These are phyloP conservation scores for Trichoderma simmonsii DNA, from an alignment of 2,329 filamentous ascomycete genomes.

Conservation along the genomic window DNA sequence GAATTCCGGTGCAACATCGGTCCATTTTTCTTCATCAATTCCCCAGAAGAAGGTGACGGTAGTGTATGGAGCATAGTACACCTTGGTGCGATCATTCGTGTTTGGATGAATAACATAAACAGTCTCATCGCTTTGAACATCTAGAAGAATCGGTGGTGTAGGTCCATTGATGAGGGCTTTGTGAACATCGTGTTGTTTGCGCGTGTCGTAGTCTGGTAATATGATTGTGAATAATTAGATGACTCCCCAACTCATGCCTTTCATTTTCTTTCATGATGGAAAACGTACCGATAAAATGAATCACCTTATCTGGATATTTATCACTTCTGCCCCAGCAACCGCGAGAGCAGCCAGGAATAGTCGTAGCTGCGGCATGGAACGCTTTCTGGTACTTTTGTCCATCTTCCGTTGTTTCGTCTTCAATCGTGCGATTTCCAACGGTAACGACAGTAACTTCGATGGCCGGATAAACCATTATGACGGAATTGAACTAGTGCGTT, in stretches of 20 bases:
- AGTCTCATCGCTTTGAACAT: not conserved
- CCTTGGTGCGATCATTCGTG: not conserved
- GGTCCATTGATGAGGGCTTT: not conserved
- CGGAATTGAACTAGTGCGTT: too few species aligned
- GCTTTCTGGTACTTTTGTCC: not conserved
- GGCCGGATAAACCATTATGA: not conserved
- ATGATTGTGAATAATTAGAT: too few species aligned
- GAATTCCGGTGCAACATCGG: not conserved
- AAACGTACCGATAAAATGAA: not conserved
- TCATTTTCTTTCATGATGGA: not conserved
- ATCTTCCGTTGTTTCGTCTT: not conserved
- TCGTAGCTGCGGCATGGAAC: not conserved
- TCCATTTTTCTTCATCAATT: not conserved
- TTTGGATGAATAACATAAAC: not conserved
- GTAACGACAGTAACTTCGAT: not conserved
- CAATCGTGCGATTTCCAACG: not conserved
- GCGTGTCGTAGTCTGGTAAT: not conserved
- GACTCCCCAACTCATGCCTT: not conserved
- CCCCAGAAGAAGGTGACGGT: not conserved
- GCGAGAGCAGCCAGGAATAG: not conserved
- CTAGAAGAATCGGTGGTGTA: not conserved
- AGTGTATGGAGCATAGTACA: not conserved
- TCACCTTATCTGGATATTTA: not conserved
- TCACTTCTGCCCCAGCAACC: not conserved
- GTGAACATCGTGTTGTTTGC: not conserved